Conservation (phyloP, 1,139 yeast genomes). For the Yamadazyma oceani region DNA sequence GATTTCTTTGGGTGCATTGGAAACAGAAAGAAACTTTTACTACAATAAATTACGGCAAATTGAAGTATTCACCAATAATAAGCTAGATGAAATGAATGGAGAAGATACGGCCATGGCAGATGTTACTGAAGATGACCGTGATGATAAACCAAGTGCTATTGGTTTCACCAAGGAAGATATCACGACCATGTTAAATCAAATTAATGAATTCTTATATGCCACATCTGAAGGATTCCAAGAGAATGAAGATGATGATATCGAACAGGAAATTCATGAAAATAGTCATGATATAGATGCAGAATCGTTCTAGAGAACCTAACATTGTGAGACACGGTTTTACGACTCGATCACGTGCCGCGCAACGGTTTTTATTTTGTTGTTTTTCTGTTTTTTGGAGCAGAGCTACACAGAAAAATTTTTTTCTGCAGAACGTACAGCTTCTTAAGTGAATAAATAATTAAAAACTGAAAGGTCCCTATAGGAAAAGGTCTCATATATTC, state of each 20-base stretch:
- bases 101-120: background rate
- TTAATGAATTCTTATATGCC: constrained; percentile 74
- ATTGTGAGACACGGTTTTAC: background rate
- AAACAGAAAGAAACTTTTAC: constrained; percentile 83
- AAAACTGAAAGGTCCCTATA: too few relatives aligned
- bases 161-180: background rate
- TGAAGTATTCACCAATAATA: constrained; percentile 73
- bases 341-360: background rate
- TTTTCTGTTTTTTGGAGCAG: background rate
- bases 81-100: constrained; percentile 38
- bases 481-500: too few relatives aligned
- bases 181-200: constrained; percentile 13
- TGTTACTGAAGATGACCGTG: constrained; percentile 23
- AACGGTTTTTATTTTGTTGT: background rate
- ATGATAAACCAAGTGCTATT: constrained; percentile 25
- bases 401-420: constrained; percentile 1
- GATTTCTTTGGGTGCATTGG: constrained; percentile 57
- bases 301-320: constrained; percentile 10
- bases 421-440: background rate
- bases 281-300: constrained; percentile 17
- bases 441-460: too few relatives aligned
- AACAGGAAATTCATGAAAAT: constrained; percentile 11
- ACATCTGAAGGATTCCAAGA: constrained; percentile 76
- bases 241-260: constrained; percentile 28
- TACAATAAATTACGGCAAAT: constrained; percentile 86